Evolutionary conservation across 495 filamentous ascomycete species (phyloP).

Genomic region (Trichoderma reesei): DNA sequence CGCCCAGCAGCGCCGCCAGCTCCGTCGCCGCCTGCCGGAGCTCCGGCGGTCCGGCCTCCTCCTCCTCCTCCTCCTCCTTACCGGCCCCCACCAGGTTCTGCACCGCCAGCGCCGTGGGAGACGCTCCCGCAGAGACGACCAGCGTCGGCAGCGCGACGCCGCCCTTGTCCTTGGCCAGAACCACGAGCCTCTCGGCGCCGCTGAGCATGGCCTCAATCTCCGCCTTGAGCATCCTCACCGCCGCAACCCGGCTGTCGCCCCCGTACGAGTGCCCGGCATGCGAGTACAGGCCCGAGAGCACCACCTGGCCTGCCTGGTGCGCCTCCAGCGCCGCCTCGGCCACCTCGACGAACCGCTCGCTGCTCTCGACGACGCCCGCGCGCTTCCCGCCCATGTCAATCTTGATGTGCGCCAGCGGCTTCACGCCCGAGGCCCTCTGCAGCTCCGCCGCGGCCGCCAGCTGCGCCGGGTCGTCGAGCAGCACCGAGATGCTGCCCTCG

Average conservation of each 20-base stretch:
- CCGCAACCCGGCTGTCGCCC: constrained; percentile 36
- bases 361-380: constrained; percentile 53
- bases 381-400: constrained; percentile 71
- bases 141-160: constrained; percentile 25
- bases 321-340: constrained; percentile 21
- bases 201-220: constrained; percentile 53
- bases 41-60: background rate
- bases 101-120: constrained; percentile 61
- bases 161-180: constrained; percentile 20
- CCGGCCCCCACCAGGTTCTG: constrained; percentile 25
- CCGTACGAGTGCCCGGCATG: constrained; percentile 72
- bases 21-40: background rate
- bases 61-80: background rate
- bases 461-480: constrained; percentile 66
- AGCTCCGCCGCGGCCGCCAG: constrained; percentile 37
- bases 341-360: constrained; percentile 39
- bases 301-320: constrained; percentile 26
- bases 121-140: constrained; percentile 68
- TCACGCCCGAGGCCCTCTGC: constrained; percentile 26
- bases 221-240: constrained; percentile 44
- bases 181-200: constrained; percentile 28
- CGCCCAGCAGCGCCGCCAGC: constrained; percentile 8
- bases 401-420: constrained; percentile 58
- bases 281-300: constrained; percentile 61
- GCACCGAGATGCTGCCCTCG: constrained; percentile 46